Percentiles rank a stretch among this genome's conserved stretches.
phyloP scores from a whole-genome alignment of 2,329 filamentous ascomycete species.

The Chaetomium globosum region DNA sequence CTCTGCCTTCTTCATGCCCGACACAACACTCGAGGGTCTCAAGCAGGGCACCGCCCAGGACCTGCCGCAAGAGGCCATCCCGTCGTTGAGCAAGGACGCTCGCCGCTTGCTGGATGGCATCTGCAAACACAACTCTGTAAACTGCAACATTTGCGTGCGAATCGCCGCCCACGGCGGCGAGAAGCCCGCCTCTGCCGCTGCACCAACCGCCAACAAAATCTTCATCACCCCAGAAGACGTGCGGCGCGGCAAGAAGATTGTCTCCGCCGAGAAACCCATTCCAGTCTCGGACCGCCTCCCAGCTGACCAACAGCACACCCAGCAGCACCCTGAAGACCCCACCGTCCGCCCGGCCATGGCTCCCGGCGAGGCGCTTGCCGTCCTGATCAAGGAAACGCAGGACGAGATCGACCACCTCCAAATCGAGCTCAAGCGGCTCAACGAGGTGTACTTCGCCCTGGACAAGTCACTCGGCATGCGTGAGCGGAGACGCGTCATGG shows the following conservation, averaged over 20 bases:
- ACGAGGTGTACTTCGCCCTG: slow-evolving; percentile 60
- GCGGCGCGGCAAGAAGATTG: slow-evolving; percentile 55
- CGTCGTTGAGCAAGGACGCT: slow-evolving; percentile 56
- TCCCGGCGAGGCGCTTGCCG: slow-evolving; percentile 72
- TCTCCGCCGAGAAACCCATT: slow-evolving; percentile 65
- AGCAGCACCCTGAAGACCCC: slow-evolving; percentile 47
- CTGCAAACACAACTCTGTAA: slow-evolving; percentile 57
- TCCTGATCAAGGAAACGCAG: slow-evolving; percentile 79
- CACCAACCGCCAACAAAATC: slow-evolving; percentile 36
- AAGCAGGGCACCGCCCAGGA: slow-evolving; percentile 43
- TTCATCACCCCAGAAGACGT: slow-evolving; percentile 45
- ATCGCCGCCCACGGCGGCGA: slow-evolving; percentile 45
- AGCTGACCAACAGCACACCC: background rate
- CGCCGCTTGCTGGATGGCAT: slow-evolving; percentile 57
- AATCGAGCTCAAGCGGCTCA: slow-evolving; percentile 62
- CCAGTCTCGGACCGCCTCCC: slow-evolving; percentile 63
- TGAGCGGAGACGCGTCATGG: slow-evolving; percentile 63
- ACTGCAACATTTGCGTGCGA: slow-evolving; percentile 61
- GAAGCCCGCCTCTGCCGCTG: slow-evolving; percentile 11
- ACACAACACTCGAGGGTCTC: slow-evolving; percentile 55
- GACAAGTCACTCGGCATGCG: slow-evolving; percentile 68
- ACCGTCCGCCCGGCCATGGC: slow-evolving; percentile 69
- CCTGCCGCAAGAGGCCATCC: slow-evolving; percentile 41
- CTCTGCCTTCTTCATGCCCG: slow-evolving; percentile 61
- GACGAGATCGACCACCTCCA: slow-evolving; percentile 80